A percentile compares a stretch with the other conserved stretches of the same genome.
Evolutionary conservation across 805 yeast species (phyloP).

Genomic region (Blastobotrys chiropterorum): DNA sequence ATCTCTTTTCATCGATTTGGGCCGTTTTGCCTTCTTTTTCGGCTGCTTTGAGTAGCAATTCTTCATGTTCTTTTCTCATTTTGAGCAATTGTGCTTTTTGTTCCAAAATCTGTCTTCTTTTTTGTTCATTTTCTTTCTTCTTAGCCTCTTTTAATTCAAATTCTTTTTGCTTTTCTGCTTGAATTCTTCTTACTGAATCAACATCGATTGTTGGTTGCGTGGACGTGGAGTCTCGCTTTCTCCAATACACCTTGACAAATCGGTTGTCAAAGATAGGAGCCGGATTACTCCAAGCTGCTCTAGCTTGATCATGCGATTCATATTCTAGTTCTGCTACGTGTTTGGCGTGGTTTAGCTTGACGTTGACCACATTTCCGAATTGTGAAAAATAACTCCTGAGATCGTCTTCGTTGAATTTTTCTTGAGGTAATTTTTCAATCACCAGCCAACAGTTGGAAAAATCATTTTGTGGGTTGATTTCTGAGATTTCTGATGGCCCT

Average conservation of each 20-base stretch:
- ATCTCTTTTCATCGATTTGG: conserved; percentile 16
- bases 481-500: conserved; percentile 12
- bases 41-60: conserved; percentile 17
- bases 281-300: conserved; percentile 39
- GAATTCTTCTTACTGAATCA: conserved; percentile 35
- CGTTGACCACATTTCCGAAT: conserved; percentile 35
- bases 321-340: conserved; percentile 38
- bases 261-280: conserved; percentile 43
- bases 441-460: conserved; percentile 31
- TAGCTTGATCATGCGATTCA: conserved; percentile 34
- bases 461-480: conserved; percentile 23
- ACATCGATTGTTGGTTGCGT: conserved; percentile 25
- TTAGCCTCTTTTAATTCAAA: conserved; percentile 36
- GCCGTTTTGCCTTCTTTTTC: conserved; percentile 18
- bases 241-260: conserved; percentile 43
- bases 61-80: conserved; percentile 27
- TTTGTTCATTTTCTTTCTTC: conserved; percentile 30
- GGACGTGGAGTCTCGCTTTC: conserved; percentile 11
- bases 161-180: conserved; percentile 36
- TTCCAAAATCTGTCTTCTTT: conserved; percentile 30
- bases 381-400: conserved; percentile 35
- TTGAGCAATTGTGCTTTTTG: conserved; percentile 33
- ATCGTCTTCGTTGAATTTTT: conserved; percentile 32
- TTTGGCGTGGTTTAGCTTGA: conserved; percentile 27
- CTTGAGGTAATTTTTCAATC: conserved; percentile 40